Percentiles rank a stretch among this genome's conserved stretches.
These are phyloP conservation scores for Paraphoma sp. DNA, from an alignment of 2,329 filamentous ascomycete species.

Conservation along the genomic window DNA sequence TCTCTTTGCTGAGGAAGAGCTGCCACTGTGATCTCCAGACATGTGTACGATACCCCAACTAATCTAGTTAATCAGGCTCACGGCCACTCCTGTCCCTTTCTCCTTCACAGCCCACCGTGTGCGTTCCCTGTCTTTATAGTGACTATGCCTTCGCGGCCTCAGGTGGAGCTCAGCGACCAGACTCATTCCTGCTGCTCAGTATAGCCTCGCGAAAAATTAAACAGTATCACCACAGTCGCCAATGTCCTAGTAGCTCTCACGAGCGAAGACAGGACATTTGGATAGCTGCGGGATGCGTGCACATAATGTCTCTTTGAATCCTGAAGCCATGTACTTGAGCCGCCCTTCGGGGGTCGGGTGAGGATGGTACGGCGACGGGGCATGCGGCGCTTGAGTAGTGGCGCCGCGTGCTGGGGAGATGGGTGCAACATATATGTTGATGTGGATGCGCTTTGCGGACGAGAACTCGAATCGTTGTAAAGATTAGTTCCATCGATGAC, in stretches of 20 bases:
- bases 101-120: background rate
- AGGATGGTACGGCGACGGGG: slow-evolving; percentile 11
- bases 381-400: background rate
- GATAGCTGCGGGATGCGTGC: slow-evolving; percentile 15
- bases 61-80: background rate
- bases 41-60: slow-evolving; percentile 1
- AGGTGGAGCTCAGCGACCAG: slow-evolving; percentile 62
- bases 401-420: background rate
- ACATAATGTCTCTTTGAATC: background rate
- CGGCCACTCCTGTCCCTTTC: background rate
- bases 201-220: slow-evolving; percentile 59
- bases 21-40: background rate
- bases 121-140: slow-evolving; percentile 8
- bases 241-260: slow-evolving; percentile 14
- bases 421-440: background rate
- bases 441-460: background rate
- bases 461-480: too few relatives aligned
- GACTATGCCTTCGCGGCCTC: slow-evolving; percentile 48
- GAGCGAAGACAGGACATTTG: background rate
- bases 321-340: background rate
- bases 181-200: slow-evolving; percentile 61
- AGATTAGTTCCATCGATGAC: too few relatives aligned
- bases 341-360: slow-evolving; percentile 16
- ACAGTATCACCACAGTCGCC: slow-evolving; percentile 34
- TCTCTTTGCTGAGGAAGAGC: background rate